Conservation (phyloP, 257 asterid genomes). For the Cruciata laevipes region DNA sequence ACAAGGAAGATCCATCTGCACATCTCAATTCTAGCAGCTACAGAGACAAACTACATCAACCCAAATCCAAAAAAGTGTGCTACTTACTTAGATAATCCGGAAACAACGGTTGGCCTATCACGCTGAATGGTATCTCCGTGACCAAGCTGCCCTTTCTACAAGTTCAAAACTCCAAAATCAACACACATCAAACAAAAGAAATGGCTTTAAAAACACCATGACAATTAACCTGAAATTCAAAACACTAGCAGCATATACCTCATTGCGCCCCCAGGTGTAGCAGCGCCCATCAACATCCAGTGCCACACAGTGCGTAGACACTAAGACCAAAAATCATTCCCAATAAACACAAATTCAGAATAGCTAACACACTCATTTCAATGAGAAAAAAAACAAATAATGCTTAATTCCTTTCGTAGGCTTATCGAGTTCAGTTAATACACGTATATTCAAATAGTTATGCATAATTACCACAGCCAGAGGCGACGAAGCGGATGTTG, state of each 20-base stretch:
- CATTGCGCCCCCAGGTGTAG: constrained; percentile 97
- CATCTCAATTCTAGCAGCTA: neutral
- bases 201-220: neutral
- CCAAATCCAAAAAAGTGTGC: neutral
- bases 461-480: constrained; percentile 66
- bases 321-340: constrained; percentile 35
- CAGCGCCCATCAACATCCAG: constrained; percentile 90
- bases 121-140: constrained; percentile 87
- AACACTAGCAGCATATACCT: constrained; percentile 34
- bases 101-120: constrained; percentile 79
- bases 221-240: neutral
- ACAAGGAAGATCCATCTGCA: neutral
- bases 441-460: no score
- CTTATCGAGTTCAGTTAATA: no score
- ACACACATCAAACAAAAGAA: neutral
- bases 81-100: constrained; percentile 67
- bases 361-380: neutral
- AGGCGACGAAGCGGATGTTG: constrained; percentile 68
- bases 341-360: constrained; percentile 2
- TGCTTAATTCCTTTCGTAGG: neutral
- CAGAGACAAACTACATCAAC: neutral
- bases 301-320: constrained; percentile 89
- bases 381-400: neutral
- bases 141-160: constrained; percentile 98
- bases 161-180: constrained; percentile 7